phyloP scores from a whole-genome alignment of 306 rosid genomes.

The Pachyrhizus erosus region DNA sequence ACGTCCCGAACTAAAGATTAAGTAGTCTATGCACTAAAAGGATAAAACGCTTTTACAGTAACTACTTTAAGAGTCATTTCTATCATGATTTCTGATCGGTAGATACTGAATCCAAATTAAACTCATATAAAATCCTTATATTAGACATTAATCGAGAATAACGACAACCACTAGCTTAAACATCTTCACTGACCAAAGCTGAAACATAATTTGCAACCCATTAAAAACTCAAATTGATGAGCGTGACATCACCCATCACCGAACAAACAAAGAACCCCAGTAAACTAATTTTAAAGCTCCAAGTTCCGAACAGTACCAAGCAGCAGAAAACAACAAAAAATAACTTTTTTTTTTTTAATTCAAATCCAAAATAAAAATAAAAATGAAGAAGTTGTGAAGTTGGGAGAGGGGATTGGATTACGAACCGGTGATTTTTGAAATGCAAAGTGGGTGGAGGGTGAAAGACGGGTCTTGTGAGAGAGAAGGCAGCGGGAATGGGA shows the following conservation, averaged over 20 bases:
- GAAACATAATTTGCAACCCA: not conserved
- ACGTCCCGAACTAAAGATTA: not conserved
- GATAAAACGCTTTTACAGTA: no score
- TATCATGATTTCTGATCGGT: no score
- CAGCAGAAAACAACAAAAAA: conserved; percentile 6
- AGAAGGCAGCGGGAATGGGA: conserved; percentile 41
- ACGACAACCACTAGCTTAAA: conserved; percentile 1
- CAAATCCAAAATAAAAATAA: not conserved
- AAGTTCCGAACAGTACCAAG: not conserved
- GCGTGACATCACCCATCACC: not conserved
- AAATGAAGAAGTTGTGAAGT: not conserved
- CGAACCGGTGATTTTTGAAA: conserved; percentile 57
- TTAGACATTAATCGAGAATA: not conserved
- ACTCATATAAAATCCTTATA: not conserved
- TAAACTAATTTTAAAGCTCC: conserved; percentile 1
- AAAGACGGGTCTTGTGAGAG: conserved; percentile 46
- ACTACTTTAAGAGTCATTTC: no score
- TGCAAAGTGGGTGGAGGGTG: conserved; percentile 52
- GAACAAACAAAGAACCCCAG: conserved; percentile 2
- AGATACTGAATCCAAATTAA: no score
- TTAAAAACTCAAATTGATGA: not conserved
- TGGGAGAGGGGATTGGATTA: conserved; percentile 20
- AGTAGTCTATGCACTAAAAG: no score
- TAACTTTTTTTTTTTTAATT: not conserved
- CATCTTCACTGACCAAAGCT: not conserved